Evolutionary conservation across 768 basidiomycete genomes (phyloP), one percentile per base, ranked within the genome.

Genomic region (Gautieria morchelliformis): DNA sequence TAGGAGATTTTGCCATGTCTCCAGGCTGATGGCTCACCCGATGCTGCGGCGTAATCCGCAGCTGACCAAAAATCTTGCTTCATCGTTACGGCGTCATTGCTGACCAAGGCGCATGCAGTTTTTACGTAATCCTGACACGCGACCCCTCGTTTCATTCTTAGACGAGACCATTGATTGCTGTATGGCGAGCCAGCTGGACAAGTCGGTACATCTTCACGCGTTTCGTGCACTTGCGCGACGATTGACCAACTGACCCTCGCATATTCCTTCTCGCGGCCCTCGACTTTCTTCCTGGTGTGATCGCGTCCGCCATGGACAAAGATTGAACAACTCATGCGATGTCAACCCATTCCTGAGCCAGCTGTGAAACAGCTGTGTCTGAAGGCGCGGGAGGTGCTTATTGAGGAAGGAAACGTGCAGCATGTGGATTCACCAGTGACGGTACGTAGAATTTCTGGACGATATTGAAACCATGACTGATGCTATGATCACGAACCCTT

Each of bases 371-470:
- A 88, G 63, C 79, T 99, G 8, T 99, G 95, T 72, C 76, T 93
- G 64, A 97, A 96, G 68, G 96, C 96, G 24, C 81, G 93, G 58
- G 96, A 98, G 73, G 94, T 97, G 57, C 75, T 97, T 33, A 91
- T 97, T 64, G 95, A 98, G 71, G 95, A 98, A 71, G 95, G 89
- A 2, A 99, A 99, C 68, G 93, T 99, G 1, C 94, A 97, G 69
- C 82, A 85, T 62, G 89, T 98, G 35, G 94, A 97, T 73, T 86
- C 93, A 46, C 95, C 95, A 14, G 93, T 97, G 14, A 97, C 95
- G 64, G 93, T 86, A 73, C 72, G 83, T 74, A 65, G 53, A 65
- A 70, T 63, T 64, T 65, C 46, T 67, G 27, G 27, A 27, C n/a
- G n/a, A n/a, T n/a, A 27, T 27, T 27, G 27, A 27, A 27, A 27